Evolutionary conservation across 768 basidiomycete species (phyloP), one percentile per base, ranked within the genome.

Genomic region (Mycena indigotica): DNA sequence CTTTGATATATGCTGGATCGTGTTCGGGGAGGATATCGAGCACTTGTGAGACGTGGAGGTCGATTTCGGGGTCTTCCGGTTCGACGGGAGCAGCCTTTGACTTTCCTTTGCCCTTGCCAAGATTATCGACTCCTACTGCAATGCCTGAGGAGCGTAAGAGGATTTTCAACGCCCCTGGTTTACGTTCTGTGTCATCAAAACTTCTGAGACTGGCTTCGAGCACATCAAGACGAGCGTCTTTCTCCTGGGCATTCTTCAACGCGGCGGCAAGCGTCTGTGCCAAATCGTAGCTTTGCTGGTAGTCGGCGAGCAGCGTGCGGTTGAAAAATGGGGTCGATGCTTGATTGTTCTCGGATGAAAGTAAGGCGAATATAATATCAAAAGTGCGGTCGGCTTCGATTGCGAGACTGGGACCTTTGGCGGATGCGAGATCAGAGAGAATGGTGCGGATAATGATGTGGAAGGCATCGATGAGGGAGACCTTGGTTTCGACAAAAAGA

Each of bases 21-120:
- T 83, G 73, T 40, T 90, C 81, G 0, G 91, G 89, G 30, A 95
- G 75, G 59, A 94, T 84, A 61, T 91, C 91, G 13, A 90, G 77
- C 12, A 94, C 84, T 63, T 92, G 87, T 0, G 81, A 76, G 25
- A 89, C 75, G 50, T 86, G 81, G 23, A 80, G 52, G 53, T 89
- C 85, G 19, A 88, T 67, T 60, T 79, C 78, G 21, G 72, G 70
- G 53, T 83, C 77, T 19, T 69, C 61, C 5, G 67, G 52, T 8
- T 52, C 60, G 16, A 62, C 28, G 5, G 70, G 65, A n/a, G 68
- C 63, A 3, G 65, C 72, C 64, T 74, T 81, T 41, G 66, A 73
- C 69, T 85, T 84, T 1, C 76, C 79, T 63, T 79, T 80, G 30
- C 60, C 50, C 55, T 59, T 21, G 68, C 69, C 77, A n/a, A 70